Conservation (phyloP, 2,329 filamentous ascomycete genomes). For the Ophiostoma perfectum region DNA sequence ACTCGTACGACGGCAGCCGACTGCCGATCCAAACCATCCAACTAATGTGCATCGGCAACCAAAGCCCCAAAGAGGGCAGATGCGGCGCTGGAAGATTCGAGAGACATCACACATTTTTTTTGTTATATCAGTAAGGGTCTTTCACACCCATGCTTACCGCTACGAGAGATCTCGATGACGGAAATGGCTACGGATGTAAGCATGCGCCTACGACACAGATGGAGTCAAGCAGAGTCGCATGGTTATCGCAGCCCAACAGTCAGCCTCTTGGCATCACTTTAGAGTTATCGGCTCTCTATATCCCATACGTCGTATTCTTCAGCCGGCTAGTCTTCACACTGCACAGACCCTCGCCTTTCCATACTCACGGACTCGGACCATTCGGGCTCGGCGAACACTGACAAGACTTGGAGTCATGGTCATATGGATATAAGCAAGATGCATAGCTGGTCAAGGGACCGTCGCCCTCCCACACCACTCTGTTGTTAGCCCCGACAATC, state of each 20-base stretch:
- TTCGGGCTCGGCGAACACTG: conserved; percentile 7
- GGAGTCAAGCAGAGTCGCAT: not conserved
- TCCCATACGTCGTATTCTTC: too few relatives aligned
- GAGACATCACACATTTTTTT: too few relatives aligned
- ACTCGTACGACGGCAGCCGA: not conserved
- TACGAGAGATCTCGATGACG: not conserved
- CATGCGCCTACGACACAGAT: too few relatives aligned
- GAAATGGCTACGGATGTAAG: too few relatives aligned
- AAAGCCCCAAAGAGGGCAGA: not conserved
- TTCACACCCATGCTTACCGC: too few relatives aligned
- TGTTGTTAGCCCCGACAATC: too few relatives aligned
- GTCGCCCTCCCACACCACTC: too few relatives aligned
- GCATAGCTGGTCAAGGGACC: too few relatives aligned
- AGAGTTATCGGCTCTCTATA: not conserved
- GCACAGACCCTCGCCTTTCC: not conserved
- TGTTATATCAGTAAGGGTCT: not conserved
- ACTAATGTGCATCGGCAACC: not conserved
- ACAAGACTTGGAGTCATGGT: not conserved
- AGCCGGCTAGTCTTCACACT: not conserved
- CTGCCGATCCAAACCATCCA: not conserved
- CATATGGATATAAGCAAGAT: not conserved
- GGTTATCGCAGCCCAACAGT: conserved; percentile 4
- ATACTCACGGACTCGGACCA: not conserved
- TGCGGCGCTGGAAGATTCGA: not conserved
- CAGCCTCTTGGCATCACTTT: not conserved